Evolutionary conservation across 2,329 filamentous ascomycete species (phyloP), one percentile per base, ranked within the genome.

Genomic region (Pseudocercospora eumusae): DNA sequence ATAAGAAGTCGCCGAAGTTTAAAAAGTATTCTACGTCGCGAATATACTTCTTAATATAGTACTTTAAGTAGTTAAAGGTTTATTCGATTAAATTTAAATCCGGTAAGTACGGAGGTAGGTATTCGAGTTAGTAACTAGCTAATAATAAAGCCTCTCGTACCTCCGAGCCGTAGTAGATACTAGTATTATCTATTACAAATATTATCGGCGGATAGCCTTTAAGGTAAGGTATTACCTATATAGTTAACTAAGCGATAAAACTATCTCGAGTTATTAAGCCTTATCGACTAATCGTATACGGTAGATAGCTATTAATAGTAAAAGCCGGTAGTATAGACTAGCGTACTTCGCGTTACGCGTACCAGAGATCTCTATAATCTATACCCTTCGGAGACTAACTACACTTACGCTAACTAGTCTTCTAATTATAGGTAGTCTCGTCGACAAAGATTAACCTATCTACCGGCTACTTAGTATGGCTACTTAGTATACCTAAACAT

Each of bases 21-120:
- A n/a, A n/a, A 9, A 40, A 40, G 36, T 13, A 40, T n/a, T 15
- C 45, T 25, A 49, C 5, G 5, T 25, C 20, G 3, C 4, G 3
- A 21, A 49, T 49, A 49, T 56, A 25, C 9, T 11, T 3, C 36
- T 56, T 56, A 44, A 56, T 36, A 27, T 15, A 56, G 15, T 15
- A 10, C 53, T 56, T 56, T 42, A 56, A 20, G 9, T 36, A 18
- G n/a, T 56, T 56, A 42, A 56, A 56, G 18, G 28, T 40, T 28
- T 40, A 13, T 40, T 56, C 11, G 11, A 56, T 56, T 9, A 13
- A 31, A 40, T 56, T 56, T 10, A 44, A 42, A 25, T 56, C 31
- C 1, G 28, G 31, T 56, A 56, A 56, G 18, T 56, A 56, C 1
- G 20, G 31, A 4, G 10, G 33, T 23, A 56, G 20, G 20, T 56